A percentile compares a stretch with the other conserved stretches of the same genome.
Evolutionary conservation across 2,329 filamentous ascomycete species (phyloP).

Genomic region (Tolypocladium paradoxum): DNA sequence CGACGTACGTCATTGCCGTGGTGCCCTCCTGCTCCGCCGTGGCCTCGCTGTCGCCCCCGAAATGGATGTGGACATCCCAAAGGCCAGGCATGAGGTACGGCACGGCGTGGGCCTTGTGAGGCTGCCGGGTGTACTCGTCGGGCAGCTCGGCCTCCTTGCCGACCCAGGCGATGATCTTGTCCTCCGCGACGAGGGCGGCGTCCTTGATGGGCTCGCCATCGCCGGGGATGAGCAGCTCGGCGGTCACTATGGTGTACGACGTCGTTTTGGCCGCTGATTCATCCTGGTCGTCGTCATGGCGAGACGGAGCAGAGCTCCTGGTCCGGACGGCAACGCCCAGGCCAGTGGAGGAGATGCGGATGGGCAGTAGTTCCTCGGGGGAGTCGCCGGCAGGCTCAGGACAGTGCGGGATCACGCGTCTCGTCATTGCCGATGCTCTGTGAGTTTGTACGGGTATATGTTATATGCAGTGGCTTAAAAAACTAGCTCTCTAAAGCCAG

Average conservation of each 20-base stretch:
- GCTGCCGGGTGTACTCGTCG: conserved; percentile 15
- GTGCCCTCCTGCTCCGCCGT: conserved; percentile 8
- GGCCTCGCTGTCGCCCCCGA: conserved; percentile 21
- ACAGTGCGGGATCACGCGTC: conserved; percentile 1
- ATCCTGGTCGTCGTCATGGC: not conserved
- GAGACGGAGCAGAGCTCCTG: not conserved
- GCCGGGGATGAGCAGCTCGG: conserved; percentile 24
- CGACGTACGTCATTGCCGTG: conserved; percentile 12
- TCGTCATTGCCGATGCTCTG: not conserved
- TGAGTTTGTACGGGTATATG: not conserved
- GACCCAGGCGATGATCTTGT: conserved; percentile 26
- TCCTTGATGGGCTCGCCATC: conserved; percentile 20
- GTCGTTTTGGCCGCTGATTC: conserved; percentile 11
- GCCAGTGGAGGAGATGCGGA: conserved; percentile 15
- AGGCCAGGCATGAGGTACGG: conserved; percentile 38
- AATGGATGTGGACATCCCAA: conserved; percentile 41
- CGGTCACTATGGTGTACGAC: conserved; percentile 21
- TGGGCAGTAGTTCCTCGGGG: not conserved
- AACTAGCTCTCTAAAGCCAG: not conserved
- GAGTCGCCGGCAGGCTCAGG: not conserved
- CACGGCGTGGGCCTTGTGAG: conserved; percentile 19
- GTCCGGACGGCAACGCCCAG: conserved; percentile 16
- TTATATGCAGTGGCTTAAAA: not conserved
- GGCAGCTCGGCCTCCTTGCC: conserved; percentile 19
- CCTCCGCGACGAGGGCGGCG: conserved; percentile 23